phyloP scores from a whole-genome alignment of 495 filamentous ascomycete species.

The Astrothelium subdiscretum region DNA sequence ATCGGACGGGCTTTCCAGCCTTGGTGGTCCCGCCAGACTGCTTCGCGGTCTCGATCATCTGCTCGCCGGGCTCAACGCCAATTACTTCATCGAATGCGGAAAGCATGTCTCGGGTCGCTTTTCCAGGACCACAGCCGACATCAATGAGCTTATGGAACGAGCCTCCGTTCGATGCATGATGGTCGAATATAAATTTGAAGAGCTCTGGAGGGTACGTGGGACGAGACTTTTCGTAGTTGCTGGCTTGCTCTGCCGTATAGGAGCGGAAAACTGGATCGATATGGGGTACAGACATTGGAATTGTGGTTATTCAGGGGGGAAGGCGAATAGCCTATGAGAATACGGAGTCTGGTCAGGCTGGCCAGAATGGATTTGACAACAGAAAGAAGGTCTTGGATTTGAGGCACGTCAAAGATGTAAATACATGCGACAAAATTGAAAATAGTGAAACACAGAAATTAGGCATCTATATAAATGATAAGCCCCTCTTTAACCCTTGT shows the following conservation, averaged over 20 bases:
- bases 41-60: conserved; percentile 42
- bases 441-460: too few species aligned
- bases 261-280: conserved; percentile 32
- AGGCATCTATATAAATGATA: too few species aligned
- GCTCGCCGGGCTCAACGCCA: conserved; percentile 40
- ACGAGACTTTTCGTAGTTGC: conserved; percentile 34
- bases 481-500: too few species aligned
- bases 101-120: conserved; percentile 29
- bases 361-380: too few species aligned
- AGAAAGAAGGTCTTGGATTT: too few species aligned
- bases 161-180: conserved; percentile 40
- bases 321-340: too few species aligned
- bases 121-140: conserved; percentile 47
- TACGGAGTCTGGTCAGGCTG: too few species aligned
- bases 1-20: conserved; percentile 28
- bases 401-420: too few species aligned
- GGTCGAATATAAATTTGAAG: conserved; percentile 36
- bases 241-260: conserved; percentile 35
- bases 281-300: neutral
- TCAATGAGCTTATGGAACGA: conserved; percentile 37
- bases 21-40: conserved; percentile 26
- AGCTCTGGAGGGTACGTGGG: conserved; percentile 32
- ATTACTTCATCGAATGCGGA: conserved; percentile 35
- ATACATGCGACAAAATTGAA: too few species aligned
- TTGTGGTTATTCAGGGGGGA: too few species aligned